Evolutionary conservation across 768 basidiomycete species (phyloP).

Genomic region (Lactifluus subvellereus): DNA sequence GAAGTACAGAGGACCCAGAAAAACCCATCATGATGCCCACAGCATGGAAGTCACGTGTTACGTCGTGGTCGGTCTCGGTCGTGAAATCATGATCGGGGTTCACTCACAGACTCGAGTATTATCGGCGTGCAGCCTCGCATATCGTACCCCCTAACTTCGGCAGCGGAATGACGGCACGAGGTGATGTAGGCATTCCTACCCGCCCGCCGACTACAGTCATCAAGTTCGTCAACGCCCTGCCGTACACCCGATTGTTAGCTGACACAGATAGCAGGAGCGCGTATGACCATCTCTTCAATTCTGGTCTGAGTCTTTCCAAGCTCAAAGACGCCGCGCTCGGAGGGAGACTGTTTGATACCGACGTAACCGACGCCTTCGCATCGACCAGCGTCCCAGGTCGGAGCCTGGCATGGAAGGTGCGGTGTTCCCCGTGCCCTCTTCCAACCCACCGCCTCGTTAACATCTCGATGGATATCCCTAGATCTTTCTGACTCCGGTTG

Average conservation of each 20-base stretch:
- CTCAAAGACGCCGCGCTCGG: conserved; percentile 60
- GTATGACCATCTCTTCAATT: conserved; percentile 45
- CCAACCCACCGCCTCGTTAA: not conserved
- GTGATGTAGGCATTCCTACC: conserved; percentile 1
- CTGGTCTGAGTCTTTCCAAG: conserved; percentile 52
- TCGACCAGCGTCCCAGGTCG: conserved; percentile 60
- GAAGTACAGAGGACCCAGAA: too few relatives aligned
- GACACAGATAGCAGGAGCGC: conserved; percentile 31
- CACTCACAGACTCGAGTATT: not conserved
- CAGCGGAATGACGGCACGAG: conserved; percentile 14
- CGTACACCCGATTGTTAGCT: conserved; percentile 6
- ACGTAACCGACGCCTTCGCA: conserved; percentile 33
- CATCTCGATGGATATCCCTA: conserved; percentile 31
- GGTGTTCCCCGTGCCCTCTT: conserved; percentile 4
- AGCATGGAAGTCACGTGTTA: not conserved
- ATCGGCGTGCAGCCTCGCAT: conserved; percentile 23
- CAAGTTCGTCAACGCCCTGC: conserved; percentile 8
- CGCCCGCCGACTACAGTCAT: conserved; percentile 9
- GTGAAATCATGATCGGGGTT: not conserved
- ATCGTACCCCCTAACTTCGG: not conserved
- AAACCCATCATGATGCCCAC: too few relatives aligned
- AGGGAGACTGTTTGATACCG: conserved; percentile 48
- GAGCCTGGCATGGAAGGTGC: conserved; percentile 83
- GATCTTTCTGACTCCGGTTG: conserved; percentile 63
- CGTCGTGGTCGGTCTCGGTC: not conserved